Base-by-base conservation (phyloP, 768 basidiomycete genomes). In the Saitozyma podzolica region DNA sequence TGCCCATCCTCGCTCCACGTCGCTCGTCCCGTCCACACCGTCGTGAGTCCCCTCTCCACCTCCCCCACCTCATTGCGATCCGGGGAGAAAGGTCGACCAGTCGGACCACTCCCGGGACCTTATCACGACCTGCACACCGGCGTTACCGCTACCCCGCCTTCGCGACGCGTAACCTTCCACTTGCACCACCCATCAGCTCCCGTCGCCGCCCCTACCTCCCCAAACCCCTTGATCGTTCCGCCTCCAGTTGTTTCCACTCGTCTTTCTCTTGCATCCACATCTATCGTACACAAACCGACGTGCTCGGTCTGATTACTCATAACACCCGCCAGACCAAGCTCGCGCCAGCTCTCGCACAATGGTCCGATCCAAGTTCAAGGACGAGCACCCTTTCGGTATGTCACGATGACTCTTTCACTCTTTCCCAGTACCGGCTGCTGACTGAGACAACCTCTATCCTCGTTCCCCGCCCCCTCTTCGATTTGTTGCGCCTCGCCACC, bases 351-450 rank as follows among this genome's bases (percentile, higher is more conserved):
- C 40, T n/a, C 37, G 40, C 67, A 68, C 9, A 6, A 80, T 80
- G 80, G 77, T 77, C 54, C 68, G 80, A 59, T 77, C 76, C 63
- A 80, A 80, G 74, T 80, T 80, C 75, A 79, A 80, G 87, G 95
- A 97, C 82, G 95, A 98, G 82, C 95, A 99, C 81, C 92, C 92
- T 65, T 98, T 97, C 80, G 95, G 95, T 95, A 56, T 73, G 87
- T 83, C 48, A 54, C 73, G 69, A 56, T 17, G 2, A 16, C 9
- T 37, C 13, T 2, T 16, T 37, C 16, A 16, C 9, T 37, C 13
- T 2, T 16, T 37, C 17, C 50, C 40, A 8, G 17, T 10, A 19
- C 8, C 11, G 20, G 17, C 7, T 9, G 54, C 59, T 65, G 59
- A 65, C 59, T 41, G 29, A 48, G 19, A 17, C 48, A n/a, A 49